These are phyloP conservation scores for Aegilops longissima DNA, from an alignment of 176 grass and related monocot species.

Conservation along the genomic window DNA sequence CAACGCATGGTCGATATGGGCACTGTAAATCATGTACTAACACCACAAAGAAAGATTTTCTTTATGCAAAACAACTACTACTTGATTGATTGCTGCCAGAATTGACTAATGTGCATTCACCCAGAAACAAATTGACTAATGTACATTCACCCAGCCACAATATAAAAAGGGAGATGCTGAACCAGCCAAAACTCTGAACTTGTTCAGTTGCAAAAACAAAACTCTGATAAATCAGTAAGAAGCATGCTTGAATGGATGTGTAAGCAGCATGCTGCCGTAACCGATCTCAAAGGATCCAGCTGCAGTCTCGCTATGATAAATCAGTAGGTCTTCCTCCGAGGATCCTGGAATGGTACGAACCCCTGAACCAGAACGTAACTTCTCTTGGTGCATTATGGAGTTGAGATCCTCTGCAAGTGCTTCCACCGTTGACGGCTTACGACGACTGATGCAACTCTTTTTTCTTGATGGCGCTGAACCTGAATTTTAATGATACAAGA, in stretches of 20 bases:
- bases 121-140: too few species aligned
- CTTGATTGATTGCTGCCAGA: too few species aligned
- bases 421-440: slow-evolving; percentile 62
- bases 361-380: neutral
- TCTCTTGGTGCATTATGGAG: slow-evolving; percentile 72
- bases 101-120: too few species aligned
- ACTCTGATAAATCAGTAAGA: too few species aligned
- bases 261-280: slow-evolving; percentile 82
- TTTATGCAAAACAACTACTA: too few species aligned
- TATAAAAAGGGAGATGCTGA: too few species aligned
- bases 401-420: slow-evolving; percentile 76
- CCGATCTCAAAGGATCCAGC: slow-evolving; percentile 73
- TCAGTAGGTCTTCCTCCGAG: slow-evolving; percentile 64
- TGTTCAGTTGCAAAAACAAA: too few species aligned
- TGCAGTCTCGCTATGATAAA: slow-evolving; percentile 64
- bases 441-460: slow-evolving; percentile 45
- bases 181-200: too few species aligned
- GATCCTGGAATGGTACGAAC: slow-evolving; percentile 47
- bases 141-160: too few species aligned
- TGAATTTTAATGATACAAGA: slow-evolving; percentile 32
- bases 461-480: slow-evolving; percentile 88
- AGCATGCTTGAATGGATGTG: neutral
- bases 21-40: too few species aligned
- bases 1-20: too few species aligned
- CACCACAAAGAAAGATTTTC: too few species aligned